A percentile compares a stretch with the other conserved stretches of the same genome.
Evolutionary conservation across 2,329 filamentous ascomycete species (phyloP).

Genomic region (Venturia carpophila): DNA sequence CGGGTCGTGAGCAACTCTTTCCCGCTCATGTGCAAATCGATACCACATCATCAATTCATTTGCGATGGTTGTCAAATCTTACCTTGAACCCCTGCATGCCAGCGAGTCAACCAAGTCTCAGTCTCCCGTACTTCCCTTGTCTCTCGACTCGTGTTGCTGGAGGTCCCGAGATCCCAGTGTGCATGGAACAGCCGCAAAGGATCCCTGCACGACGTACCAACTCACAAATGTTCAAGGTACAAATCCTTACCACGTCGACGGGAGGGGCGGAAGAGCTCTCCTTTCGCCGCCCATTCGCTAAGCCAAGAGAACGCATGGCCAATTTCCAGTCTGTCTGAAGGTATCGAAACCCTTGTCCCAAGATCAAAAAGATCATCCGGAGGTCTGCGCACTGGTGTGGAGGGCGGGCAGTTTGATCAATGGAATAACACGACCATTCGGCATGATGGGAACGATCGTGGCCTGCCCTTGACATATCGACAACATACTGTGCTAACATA

Average conservation of each 20-base stretch:
- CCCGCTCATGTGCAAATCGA: too few species aligned
- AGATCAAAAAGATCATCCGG: neutral
- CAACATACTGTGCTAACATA: neutral
- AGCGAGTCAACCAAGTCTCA: neutral
- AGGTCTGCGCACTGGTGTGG: neutral
- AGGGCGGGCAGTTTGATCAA: neutral
- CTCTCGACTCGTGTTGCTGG: neutral
- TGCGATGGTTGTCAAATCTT: neutral
- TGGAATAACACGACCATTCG: neutral
- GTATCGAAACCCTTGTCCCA: neutral
- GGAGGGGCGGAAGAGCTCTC: neutral
- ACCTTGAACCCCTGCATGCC: neutral
- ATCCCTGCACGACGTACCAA: neutral
- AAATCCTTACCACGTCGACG: neutral
- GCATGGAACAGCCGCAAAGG: neutral
- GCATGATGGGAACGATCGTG: neutral
- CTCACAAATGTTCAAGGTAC: neutral
- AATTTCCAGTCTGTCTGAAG: neutral
- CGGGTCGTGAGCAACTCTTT: too few species aligned
- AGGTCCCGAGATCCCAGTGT: neutral
- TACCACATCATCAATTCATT: too few species aligned
- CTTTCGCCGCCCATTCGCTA: neutral
- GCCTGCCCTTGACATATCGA: neutral
- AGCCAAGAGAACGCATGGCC: neutral
- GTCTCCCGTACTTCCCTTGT: neutral